A percentile compares a stretch with the other conserved stretches of the same genome.
These are phyloP conservation scores for Cercospora sp. DNA, from an alignment of 2,329 filamentous ascomycete species.

Conservation along the genomic window DNA sequence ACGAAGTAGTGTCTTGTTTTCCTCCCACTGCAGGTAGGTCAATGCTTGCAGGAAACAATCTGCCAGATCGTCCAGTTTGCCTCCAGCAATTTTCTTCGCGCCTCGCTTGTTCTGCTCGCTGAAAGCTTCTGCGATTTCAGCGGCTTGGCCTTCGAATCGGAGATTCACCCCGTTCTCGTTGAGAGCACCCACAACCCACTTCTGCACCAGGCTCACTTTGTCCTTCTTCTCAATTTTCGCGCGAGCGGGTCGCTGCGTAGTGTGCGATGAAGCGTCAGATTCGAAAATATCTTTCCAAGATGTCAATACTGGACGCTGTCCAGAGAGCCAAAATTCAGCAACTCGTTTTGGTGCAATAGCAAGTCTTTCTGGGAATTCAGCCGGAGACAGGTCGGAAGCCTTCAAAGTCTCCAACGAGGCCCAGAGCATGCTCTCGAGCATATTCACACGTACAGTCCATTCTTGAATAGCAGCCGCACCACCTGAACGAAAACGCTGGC, in stretches of 20 bases:
- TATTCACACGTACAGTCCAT: conserved; percentile 81
- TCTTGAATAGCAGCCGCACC: conserved; percentile 67
- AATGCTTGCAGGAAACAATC: conserved; percentile 77
- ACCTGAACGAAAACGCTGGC: conserved; percentile 64
- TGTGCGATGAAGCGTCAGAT: conserved; percentile 7
- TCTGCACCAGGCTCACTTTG: conserved; percentile 64
- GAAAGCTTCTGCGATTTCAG: conserved; percentile 42
- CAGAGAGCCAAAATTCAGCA: conserved; percentile 55
- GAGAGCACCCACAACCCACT: conserved; percentile 49
- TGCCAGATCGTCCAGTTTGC: conserved; percentile 79
- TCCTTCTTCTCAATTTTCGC: conserved; percentile 53
- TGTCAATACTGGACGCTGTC: conserved; percentile 1
- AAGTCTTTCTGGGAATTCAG: conserved; percentile 42
- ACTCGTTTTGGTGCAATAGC: conserved; percentile 58
- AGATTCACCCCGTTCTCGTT: conserved; percentile 26
- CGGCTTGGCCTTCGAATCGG: conserved; percentile 40
- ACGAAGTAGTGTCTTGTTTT: conserved; percentile 45
- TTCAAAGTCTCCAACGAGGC: conserved; percentile 62
- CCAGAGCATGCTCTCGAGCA: conserved; percentile 79
- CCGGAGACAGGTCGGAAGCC: conserved; percentile 39
- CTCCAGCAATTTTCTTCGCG: conserved; percentile 28
- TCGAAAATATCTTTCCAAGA: conserved; percentile 17
- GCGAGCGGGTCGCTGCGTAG: conserved; percentile 19
- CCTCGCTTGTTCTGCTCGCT: conserved; percentile 12
- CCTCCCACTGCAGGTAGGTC: conserved; percentile 75